These are phyloP conservation scores for Pythium dissimile DNA, from an alignment of 352 stramenopile genomes.

Conservation along the genomic window DNA sequence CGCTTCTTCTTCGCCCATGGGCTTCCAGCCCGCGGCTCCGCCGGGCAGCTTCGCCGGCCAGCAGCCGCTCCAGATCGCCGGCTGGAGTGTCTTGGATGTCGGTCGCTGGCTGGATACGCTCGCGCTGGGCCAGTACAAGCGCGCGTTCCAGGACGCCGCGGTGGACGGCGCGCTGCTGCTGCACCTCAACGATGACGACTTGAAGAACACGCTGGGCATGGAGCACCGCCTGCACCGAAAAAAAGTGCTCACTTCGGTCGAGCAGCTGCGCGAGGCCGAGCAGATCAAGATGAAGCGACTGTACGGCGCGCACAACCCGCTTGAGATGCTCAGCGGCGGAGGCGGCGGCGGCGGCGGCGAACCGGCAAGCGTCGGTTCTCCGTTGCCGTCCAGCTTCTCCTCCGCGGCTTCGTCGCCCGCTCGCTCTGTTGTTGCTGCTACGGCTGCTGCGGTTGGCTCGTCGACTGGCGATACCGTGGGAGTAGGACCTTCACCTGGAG, in stretches of 20 bases:
- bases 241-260: slow-evolving; percentile 91
- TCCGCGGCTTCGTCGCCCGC: neutral
- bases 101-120: slow-evolving; percentile 89
- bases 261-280: slow-evolving; percentile 61
- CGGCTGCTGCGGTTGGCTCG: neutral
- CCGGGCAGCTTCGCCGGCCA: slow-evolving; percentile 56
- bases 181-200: slow-evolving; percentile 89
- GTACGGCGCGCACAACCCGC: slow-evolving; percentile 23
- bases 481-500: neutral
- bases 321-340: slow-evolving; percentile 11
- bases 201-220: slow-evolving; percentile 93
- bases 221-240: slow-evolving; percentile 95
- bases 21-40: slow-evolving; percentile 49
- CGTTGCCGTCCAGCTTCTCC: neutral
- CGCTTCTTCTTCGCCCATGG: slow-evolving; percentile 1
- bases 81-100: slow-evolving; percentile 89
- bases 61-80: slow-evolving; percentile 58
- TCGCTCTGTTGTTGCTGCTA: neutral
- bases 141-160: slow-evolving; percentile 81
- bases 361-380: too few species aligned
- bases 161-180: slow-evolving; percentile 89
- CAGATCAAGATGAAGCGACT: slow-evolving; percentile 42
- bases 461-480: neutral
- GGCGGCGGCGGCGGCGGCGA: too few species aligned
- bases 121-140: slow-evolving; percentile 85